Conservation (phyloP, 2,329 filamentous ascomycete species). For the Aspergillus arachidicola region DNA sequence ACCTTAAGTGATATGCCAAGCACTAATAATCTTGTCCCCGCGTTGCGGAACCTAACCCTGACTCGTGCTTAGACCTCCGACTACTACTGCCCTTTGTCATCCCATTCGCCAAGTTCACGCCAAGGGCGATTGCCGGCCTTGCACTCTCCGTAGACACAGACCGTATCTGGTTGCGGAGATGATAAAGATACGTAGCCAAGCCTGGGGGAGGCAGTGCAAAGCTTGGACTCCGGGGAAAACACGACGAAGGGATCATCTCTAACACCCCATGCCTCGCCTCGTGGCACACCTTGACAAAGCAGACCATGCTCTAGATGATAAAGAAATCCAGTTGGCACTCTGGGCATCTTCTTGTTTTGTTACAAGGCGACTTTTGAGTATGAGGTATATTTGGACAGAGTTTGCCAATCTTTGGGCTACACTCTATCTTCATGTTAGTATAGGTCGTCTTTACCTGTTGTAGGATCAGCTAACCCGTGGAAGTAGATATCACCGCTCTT, state of each 20-base stretch:
- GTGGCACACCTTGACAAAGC: not conserved
- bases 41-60: not conserved
- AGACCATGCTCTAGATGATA: not conserved
- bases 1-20: not conserved
- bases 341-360: slow-evolving; percentile 4
- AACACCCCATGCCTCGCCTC: not conserved
- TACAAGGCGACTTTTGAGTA: not conserved
- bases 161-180: not conserved
- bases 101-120: not conserved
- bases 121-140: not conserved
- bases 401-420: not conserved
- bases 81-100: not conserved
- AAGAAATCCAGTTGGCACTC: not conserved
- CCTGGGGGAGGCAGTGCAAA: slow-evolving; percentile 13
- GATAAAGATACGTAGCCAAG: not conserved
- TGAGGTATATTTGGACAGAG: not conserved
- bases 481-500: not conserved
- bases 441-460: not conserved
- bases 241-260: not conserved
- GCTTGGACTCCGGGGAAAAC: not conserved
- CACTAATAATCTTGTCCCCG: not conserved
- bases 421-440: not conserved
- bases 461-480: not conserved
- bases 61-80: not conserved
- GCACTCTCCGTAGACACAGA: not conserved